phyloP scores from a whole-genome alignment of 768 basidiomycete species.

The Naganishia kalamii region DNA sequence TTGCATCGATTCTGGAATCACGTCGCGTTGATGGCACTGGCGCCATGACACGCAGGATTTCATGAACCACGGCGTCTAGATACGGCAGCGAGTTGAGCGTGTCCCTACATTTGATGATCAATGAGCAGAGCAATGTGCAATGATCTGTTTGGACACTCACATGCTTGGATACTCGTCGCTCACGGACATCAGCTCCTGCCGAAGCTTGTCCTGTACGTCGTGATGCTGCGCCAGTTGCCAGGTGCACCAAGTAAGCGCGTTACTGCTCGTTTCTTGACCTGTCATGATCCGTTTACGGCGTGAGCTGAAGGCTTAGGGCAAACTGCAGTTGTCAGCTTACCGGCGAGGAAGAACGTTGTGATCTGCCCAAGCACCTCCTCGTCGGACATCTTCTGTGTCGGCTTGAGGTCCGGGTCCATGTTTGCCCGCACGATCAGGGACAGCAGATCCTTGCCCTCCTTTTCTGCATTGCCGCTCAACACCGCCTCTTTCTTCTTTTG shows the following conservation, averaged over 20 bases:
- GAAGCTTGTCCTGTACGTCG: conserved; percentile 62
- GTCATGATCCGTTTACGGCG: conserved; percentile 24
- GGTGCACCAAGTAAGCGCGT: conserved; percentile 79
- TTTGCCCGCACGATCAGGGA: conserved; percentile 80
- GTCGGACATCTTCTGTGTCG: conserved; percentile 69
- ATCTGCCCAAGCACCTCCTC: conserved; percentile 78
- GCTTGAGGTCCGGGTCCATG: conserved; percentile 53
- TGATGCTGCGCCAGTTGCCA: conserved; percentile 65
- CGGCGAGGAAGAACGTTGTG: conserved; percentile 80
- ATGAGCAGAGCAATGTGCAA: neutral
- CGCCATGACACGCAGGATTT: conserved; percentile 32
- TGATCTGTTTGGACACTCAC: conserved; percentile 27
- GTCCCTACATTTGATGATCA: conserved; percentile 53
- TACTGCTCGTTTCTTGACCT: conserved; percentile 78
- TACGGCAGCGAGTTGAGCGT: conserved; percentile 60
- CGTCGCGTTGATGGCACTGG: conserved; percentile 40
- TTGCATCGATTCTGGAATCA: conserved; percentile 25
- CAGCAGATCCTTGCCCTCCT: conserved; percentile 67
- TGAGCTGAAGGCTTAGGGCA: neutral
- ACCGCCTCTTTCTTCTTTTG: conserved; percentile 73
- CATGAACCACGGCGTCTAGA: conserved; percentile 62
- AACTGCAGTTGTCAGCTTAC: neutral
- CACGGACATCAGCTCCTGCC: conserved; percentile 58
- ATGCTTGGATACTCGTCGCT: conserved; percentile 37
- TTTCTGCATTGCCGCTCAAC: conserved; percentile 40